Base-by-base conservation (phyloP, 2,329 filamentous ascomycete species). In the Pseudohalonectria lignicola region DNA sequence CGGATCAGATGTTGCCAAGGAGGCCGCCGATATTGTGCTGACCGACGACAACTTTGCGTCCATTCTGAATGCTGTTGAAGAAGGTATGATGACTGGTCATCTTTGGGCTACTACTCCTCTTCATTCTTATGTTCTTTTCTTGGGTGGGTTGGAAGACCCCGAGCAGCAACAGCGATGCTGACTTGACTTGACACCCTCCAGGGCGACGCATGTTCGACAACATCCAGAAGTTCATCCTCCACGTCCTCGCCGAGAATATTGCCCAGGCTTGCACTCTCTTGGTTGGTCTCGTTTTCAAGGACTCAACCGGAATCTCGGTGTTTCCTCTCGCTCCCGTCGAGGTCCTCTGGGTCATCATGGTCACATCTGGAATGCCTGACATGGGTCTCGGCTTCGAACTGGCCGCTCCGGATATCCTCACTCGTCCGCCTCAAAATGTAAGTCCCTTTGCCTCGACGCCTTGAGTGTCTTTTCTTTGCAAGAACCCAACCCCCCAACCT, bases 291-390 rank as follows among this genome's bases (percentile, higher is more conserved):
- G 71, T 63, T 0, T 81, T 82, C 61, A 80, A 81, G 54, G 77
- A 82, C 48, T 44, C 53, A 6, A 60, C 61, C 25, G 60, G 64
- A 5, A 61, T 78, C 26, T 81, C 76, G 1, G 77, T 81, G 7
- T 82, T 80, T 51, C 77, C 76, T 0, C 66, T 82, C 8, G 63
- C 75, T 0, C 77, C 77, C 0, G 72, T 82, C n/a, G 73, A 82
- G 44, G 79, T 82, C 42, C 62, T 82, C 31, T 82, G 77, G 78
- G 73, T 82, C 43, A 81, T 81, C 51, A 81, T 82, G 76, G 67
- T 81, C 41, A 82, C 78, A 1, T 79, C 74, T 34, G 72, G 70
- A 23, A 63, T 81, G 44, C 76, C 77, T 4, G 78, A 80, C 45
- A 80, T 82, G 71, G 78, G 78, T 39, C 62, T 82, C 4, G 77